Evolutionary conservation across 148 eudicot species (phyloP), one percentile per base, ranked within the genome.

Genomic region (Tetragonia tetragonoides): DNA sequence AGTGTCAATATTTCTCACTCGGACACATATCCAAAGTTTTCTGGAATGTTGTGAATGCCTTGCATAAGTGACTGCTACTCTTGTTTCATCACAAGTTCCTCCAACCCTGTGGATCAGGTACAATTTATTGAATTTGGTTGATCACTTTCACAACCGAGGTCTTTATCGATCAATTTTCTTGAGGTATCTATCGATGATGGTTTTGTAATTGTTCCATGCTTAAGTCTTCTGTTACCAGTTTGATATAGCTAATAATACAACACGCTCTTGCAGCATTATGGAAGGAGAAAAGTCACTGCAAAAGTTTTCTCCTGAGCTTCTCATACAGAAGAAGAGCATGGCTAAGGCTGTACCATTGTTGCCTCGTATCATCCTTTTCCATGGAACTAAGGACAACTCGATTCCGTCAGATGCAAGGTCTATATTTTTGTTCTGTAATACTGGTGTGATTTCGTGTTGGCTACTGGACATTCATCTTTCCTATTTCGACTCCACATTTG

Each of bases 371-470:
- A 74, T 87, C 77, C 95, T 96, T 78, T 90, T 87, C 77, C 99
- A 96, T 81, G 99, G 98, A 78, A 85, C 98, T 1, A 57, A 80
- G 73, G 99, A 96, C 86, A 73, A 84, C 78, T 93, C 99, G 65
- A 93, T 96, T 56, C 99, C 98, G 79, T 79, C 88, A 65, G 84
- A 91, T 66, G 83, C 93, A 76, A 95, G 99, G 99, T 93, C 49
- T 77, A 70, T 72, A 41, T 78, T 37, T 70, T 69, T 75, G 67
- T 40, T 70, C 17, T 18, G 41, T 60, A 16, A 3, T 20, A 28
- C 2, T 5, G 10, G 9, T 53, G 38, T 77, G 63, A n/a, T 40
- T 44, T 68, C 65, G 16, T 71, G 67, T 51, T 21, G 69, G 28
- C 74, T 57, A 64, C 59, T 61, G 34, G 41, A 61, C 49, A 24